These are phyloP conservation scores for Anisogramma anomala DNA, from an alignment of 2,329 filamentous ascomycete genomes.

Conservation along the genomic window DNA sequence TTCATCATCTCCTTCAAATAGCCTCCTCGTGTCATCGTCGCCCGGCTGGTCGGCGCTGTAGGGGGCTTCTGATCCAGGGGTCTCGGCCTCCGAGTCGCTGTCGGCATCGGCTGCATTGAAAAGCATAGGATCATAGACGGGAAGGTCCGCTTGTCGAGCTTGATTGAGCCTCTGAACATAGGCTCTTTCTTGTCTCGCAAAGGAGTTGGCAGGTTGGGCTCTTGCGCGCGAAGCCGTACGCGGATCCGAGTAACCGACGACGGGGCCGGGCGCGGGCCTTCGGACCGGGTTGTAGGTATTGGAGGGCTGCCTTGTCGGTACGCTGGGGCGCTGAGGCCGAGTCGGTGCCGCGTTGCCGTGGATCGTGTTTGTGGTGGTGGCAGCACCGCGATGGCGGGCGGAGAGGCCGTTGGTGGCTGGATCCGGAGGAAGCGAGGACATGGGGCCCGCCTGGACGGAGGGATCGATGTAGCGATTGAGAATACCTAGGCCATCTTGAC, in stretches of 20 bases:
- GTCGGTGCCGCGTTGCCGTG: conserved; percentile 23
- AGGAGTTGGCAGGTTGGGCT: conserved; percentile 35
- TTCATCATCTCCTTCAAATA: conserved; percentile 67
- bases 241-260: conserved; percentile 22
- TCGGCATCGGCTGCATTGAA: conserved; percentile 40
- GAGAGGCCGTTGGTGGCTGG: conserved; percentile 30
- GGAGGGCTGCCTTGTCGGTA: conserved; percentile 61
- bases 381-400: conserved; percentile 29
- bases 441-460: conserved; percentile 28
- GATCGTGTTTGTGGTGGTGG: conserved; percentile 20
- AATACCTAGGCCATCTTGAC: conserved; percentile 36
- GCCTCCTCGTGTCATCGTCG: conserved; percentile 79
- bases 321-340: conserved; percentile 54
- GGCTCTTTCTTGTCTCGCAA: conserved; percentile 76
- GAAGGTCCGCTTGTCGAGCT: conserved; percentile 49
- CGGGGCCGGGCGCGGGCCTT: conserved; percentile 33
- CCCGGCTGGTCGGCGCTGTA: conserved; percentile 41
- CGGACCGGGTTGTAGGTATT: conserved; percentile 64
- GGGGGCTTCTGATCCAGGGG: conserved; percentile 70
- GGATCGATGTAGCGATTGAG: conserved; percentile 34
- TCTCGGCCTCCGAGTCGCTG: conserved; percentile 83
- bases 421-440: conserved; percentile 32
- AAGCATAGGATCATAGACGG: conserved; percentile 12
- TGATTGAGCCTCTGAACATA: conserved; percentile 81
- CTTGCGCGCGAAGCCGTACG: conserved; percentile 43